These are phyloP conservation scores for Heterobasidion annosum DNA, from an alignment of 1,284 basidiomycete genomes.

Conservation along the genomic window DNA sequence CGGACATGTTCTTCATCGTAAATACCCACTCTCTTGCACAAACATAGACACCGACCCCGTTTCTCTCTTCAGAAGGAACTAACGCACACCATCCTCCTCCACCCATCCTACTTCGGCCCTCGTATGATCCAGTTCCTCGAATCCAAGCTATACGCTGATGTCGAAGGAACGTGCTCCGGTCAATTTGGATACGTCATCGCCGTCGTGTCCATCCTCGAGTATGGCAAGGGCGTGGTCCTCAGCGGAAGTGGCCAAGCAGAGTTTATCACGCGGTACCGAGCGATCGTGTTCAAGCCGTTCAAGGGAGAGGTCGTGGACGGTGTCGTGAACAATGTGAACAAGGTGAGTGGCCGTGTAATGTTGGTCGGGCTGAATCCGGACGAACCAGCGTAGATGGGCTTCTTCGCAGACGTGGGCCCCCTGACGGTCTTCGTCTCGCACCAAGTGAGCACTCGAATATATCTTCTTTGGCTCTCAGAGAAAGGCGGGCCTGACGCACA, in stretches of 20 bases:
- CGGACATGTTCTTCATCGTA: slow-evolving; percentile 73
- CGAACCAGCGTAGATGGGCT: slow-evolving; percentile 72
- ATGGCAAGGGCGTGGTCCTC: slow-evolving; percentile 86
- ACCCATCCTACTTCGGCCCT: slow-evolving; percentile 97
- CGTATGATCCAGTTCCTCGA: slow-evolving; percentile 91
- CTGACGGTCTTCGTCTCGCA: slow-evolving; percentile 89
- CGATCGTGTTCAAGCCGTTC: slow-evolving; percentile 96
- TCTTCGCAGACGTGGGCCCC: slow-evolving; percentile 95
- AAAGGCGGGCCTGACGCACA: slow-evolving; percentile 7
- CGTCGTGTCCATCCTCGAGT: slow-evolving; percentile 84
- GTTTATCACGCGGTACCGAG: slow-evolving; percentile 85
- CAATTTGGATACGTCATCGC: slow-evolving; percentile 97
- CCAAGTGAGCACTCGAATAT: slow-evolving; percentile 55
- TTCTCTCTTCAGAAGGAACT: slow-evolving; percentile 69
- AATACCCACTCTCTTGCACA: slow-evolving; percentile 18
- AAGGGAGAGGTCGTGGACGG: slow-evolving; percentile 99
- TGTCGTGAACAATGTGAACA: slow-evolving; percentile 92
- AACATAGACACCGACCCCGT: not conserved
- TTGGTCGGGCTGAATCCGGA: too few species aligned
- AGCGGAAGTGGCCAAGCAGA: slow-evolving; percentile 92
- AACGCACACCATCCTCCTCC: slow-evolving; percentile 91
- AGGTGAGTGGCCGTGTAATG: slow-evolving; percentile 43
- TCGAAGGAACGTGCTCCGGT: slow-evolving; percentile 96
- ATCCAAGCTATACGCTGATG: slow-evolving; percentile 90
- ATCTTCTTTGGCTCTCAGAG: not conserved